Evolutionary conservation across 2,329 filamentous ascomycete genomes (phyloP).

Genomic region (Penicillium sp.): DNA sequence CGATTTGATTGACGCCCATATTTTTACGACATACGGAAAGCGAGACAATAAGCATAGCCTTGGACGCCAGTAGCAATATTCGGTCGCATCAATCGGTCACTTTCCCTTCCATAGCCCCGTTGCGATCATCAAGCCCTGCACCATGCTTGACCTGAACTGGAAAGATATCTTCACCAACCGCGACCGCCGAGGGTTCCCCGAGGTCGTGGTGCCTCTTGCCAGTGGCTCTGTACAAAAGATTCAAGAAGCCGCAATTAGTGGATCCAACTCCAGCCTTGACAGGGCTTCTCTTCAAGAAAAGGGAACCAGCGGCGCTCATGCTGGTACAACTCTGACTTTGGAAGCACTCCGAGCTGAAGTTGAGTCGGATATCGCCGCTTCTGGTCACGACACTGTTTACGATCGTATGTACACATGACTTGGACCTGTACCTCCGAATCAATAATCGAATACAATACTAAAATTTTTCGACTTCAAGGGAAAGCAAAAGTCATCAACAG

Average conservation of each 20-base stretch:
- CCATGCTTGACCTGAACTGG: constrained; percentile 17
- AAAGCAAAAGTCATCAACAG: constrained; percentile 83
- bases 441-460: neutral
- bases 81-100: constrained; percentile 6
- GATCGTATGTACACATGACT: constrained; percentile 63
- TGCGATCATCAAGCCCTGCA: constrained; percentile 3
- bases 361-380: constrained; percentile 58
- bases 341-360: constrained; percentile 70
- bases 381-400: constrained; percentile 66
- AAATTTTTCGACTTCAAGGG: constrained; percentile 44
- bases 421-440: neutral
- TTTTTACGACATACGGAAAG: constrained; percentile 2
- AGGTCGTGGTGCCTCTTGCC: constrained; percentile 53
- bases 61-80: constrained; percentile 4
- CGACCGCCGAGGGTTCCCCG: constrained; percentile 41
- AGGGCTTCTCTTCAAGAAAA: constrained; percentile 40
- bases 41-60: neutral
- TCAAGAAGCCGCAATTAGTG: constrained; percentile 30
- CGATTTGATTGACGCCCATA: neutral
- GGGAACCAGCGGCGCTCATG: constrained; percentile 33
- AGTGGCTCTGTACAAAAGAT: constrained; percentile 41
- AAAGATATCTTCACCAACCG: constrained; percentile 19
- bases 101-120: constrained; percentile 11
- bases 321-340: constrained; percentile 60
- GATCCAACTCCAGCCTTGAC: constrained; percentile 36